A percentile compares a stretch with the other conserved stretches of the same genome.
Evolutionary conservation across 2,329 filamentous ascomycete species (phyloP).

Genomic region (Metarhizium guizhouense): DNA sequence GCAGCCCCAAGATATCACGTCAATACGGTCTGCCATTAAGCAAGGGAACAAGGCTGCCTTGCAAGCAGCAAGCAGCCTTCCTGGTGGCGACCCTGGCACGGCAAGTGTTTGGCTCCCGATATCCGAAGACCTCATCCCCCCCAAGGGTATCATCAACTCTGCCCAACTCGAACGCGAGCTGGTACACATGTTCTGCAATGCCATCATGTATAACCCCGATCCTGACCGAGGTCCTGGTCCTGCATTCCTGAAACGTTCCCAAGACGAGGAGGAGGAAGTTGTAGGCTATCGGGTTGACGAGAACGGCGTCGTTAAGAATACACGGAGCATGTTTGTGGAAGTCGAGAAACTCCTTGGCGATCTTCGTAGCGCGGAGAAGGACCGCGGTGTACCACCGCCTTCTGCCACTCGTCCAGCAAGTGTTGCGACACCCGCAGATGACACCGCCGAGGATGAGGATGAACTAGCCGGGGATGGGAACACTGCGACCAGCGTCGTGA

Average conservation of each 20-base stretch:
- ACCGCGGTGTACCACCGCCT: constrained; percentile 28
- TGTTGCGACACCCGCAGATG: constrained; percentile 33
- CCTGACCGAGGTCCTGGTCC: constrained; percentile 61
- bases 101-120: constrained; percentile 57
- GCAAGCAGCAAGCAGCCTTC: constrained; percentile 50
- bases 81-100: constrained; percentile 48
- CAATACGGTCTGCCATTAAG: constrained; percentile 65
- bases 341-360: constrained; percentile 71
- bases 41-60: constrained; percentile 60
- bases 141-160: constrained; percentile 86
- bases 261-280: constrained; percentile 35
- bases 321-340: constrained; percentile 80
- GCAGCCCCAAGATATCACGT: constrained; percentile 68
- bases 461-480: constrained; percentile 35
- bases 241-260: constrained; percentile 42
- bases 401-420: constrained; percentile 26
- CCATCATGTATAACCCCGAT: constrained; percentile 96
- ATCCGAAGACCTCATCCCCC: constrained; percentile 70
- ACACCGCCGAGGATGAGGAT: constrained; percentile 41
- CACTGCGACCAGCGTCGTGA: constrained; percentile 20
- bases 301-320: constrained; percentile 80
- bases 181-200: constrained; percentile 95
- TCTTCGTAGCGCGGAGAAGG: constrained; percentile 65
- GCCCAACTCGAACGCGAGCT: constrained; percentile 87
- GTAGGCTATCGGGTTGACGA: constrained; percentile 64